These are phyloP conservation scores for Jacaranda mimosifolia DNA, from an alignment of 257 asterid species.

Conservation along the genomic window DNA sequence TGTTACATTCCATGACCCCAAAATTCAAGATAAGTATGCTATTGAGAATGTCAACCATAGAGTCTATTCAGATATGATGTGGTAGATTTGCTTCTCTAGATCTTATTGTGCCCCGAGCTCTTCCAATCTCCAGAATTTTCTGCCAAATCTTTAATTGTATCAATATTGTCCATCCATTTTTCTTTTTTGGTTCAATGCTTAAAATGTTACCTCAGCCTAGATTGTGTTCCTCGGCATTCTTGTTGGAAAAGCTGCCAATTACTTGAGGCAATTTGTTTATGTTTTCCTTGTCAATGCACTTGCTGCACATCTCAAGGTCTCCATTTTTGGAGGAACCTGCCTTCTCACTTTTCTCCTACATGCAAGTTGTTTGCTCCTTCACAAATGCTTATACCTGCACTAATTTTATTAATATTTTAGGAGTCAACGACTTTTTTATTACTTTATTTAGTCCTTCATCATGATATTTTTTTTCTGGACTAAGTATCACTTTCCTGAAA, in stretches of 20 bases:
- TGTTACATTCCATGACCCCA: not conserved
- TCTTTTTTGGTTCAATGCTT: not conserved
- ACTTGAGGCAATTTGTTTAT: not conserved
- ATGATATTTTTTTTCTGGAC: slow-evolving; percentile 20
- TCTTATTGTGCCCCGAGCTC: slow-evolving; percentile 7
- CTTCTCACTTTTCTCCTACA: not conserved
- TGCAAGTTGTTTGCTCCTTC: slow-evolving; percentile 18
- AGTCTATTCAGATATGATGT: slow-evolving; percentile 10
- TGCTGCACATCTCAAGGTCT: slow-evolving; percentile 21
- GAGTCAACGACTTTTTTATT: slow-evolving; percentile 4
- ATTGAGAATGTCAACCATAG: not conserved
- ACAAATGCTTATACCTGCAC: not conserved
- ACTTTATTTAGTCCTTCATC: slow-evolving; percentile 21
- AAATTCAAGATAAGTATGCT: not conserved
- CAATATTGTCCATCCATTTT: not conserved
- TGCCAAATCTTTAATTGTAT: not conserved
- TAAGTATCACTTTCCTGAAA: not conserved
- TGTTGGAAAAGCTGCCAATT: slow-evolving; percentile 11
- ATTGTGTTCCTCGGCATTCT: slow-evolving; percentile 9
- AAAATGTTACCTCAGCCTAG: not conserved
- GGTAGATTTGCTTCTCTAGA: slow-evolving; percentile 10
- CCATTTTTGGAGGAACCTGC: not conserved
- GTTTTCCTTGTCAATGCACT: slow-evolving; percentile 7
- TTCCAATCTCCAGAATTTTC: slow-evolving; percentile 20
- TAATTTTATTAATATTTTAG: slow-evolving; percentile 15